Conservation (phyloP, 768 basidiomycete genomes). For the Omphalotus guepiniiformis region DNA sequence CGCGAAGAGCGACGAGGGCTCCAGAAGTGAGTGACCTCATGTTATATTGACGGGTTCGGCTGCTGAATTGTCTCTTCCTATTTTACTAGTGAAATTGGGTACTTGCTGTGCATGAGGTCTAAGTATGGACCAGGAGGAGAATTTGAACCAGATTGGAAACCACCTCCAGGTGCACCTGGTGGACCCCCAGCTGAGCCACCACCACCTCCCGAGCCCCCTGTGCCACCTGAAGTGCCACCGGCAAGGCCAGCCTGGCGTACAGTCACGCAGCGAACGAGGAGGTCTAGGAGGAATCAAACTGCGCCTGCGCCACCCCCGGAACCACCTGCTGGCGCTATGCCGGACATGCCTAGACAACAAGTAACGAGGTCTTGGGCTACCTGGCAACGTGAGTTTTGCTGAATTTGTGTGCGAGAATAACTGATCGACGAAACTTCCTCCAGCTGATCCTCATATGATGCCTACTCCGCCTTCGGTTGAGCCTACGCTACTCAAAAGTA, state of each 20-base stretch:
- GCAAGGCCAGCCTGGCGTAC: conserved; percentile 62
- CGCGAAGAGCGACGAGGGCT: conserved; percentile 70
- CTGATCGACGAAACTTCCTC: not conserved
- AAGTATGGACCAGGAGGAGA: conserved; percentile 85
- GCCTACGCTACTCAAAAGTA: conserved; percentile 53
- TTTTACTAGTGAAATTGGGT: conserved; percentile 63
- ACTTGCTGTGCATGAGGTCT: conserved; percentile 61
- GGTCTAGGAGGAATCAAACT: conserved; percentile 45
- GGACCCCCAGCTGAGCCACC: conserved; percentile 41
- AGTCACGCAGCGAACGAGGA: conserved; percentile 35
- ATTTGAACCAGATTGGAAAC: conserved; percentile 78
- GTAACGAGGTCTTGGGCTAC: conserved; percentile 50
- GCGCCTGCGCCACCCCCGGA: conserved; percentile 28
- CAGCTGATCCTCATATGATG: conserved; percentile 54
- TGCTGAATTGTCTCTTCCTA: no score
- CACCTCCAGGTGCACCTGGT: conserved; percentile 38
- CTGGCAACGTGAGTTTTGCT: conserved; percentile 56
- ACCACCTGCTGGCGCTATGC: conserved; percentile 19
- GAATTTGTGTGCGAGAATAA: not conserved
- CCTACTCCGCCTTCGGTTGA: conserved; percentile 62
- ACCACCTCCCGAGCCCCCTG: conserved; percentile 32
- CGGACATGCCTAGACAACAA: conserved; percentile 38
- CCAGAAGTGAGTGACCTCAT: conserved; percentile 79
- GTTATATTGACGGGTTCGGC: no score
- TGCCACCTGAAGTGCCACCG: conserved; percentile 37